Evolutionary conservation across 768 basidiomycete species (phyloP).

Genomic region (Aureoboletus auriporus): DNA sequence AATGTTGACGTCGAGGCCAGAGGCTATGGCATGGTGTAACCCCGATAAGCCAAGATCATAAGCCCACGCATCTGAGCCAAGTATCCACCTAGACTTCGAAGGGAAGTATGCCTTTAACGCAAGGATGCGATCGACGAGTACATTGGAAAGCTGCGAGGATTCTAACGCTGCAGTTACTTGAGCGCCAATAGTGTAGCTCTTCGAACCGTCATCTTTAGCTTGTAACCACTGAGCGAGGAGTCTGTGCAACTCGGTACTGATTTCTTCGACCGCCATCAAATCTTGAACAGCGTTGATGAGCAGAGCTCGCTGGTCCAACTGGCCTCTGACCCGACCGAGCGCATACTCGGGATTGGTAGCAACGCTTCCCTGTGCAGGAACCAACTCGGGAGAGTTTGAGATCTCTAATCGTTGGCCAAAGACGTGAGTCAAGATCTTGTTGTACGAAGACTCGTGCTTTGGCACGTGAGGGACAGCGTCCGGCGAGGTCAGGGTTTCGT

Average conservation of each 20-base stretch:
- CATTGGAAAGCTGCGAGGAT: slow-evolving; percentile 34
- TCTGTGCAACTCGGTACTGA: slow-evolving; percentile 58
- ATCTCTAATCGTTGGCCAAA: slow-evolving; percentile 80
- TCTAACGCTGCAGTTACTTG: slow-evolving; percentile 52
- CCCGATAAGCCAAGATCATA: slow-evolving; percentile 96
- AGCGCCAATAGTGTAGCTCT: slow-evolving; percentile 56
- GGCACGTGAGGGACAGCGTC: slow-evolving; percentile 61
- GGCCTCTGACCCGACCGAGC: slow-evolving; percentile 83
- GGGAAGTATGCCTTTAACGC: slow-evolving; percentile 59
- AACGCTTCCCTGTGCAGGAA: slow-evolving; percentile 61
- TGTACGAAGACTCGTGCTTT: slow-evolving; percentile 88
- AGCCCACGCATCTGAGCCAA: slow-evolving; percentile 97
- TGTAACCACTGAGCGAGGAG: slow-evolving; percentile 79
- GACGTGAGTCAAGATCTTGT: slow-evolving; percentile 77
- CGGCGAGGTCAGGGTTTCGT: slow-evolving; percentile 24
- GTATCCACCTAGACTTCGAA: slow-evolving; percentile 86
- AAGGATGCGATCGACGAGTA: slow-evolving; percentile 54
- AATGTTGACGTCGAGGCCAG: slow-evolving; percentile 88
- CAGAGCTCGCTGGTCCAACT: slow-evolving; percentile 69
- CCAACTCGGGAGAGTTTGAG: slow-evolving; percentile 75
- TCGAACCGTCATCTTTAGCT: slow-evolving; percentile 62
- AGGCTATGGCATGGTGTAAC: slow-evolving; percentile 90
- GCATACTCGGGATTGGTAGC: slow-evolving; percentile 96
- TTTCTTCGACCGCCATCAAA: slow-evolving; percentile 50
- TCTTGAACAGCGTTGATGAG: slow-evolving; percentile 63